Conservation (phyloP, 306 rosid species). For the Aeschynomene evenia region DNA sequence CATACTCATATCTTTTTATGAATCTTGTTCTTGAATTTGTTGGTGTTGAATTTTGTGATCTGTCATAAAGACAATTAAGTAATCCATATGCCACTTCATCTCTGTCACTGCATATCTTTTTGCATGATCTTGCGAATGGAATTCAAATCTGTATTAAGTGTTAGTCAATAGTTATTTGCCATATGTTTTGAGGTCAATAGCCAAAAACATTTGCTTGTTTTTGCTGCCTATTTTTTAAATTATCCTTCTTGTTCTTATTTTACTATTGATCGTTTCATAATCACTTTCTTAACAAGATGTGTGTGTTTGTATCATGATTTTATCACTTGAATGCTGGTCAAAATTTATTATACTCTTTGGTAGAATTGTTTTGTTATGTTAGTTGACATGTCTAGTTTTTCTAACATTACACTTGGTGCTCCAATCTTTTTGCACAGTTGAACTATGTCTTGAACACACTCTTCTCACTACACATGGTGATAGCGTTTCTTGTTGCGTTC, state of each 20-base stretch:
- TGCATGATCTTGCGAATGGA: constrained; percentile 19
- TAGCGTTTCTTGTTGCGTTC: constrained; percentile 82
- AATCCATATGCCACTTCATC: constrained; percentile 16
- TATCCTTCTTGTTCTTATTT: not conserved
- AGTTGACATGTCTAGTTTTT: constrained; percentile 12
- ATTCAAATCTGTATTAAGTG: constrained; percentile 1
- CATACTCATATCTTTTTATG: constrained; percentile 2
- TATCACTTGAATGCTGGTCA: constrained; percentile 14
- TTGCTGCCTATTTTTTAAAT: not conserved
- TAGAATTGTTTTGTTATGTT: not conserved
- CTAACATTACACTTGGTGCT: constrained; percentile 11
- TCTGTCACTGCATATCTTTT: constrained; percentile 2
- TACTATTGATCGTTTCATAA: not conserved
- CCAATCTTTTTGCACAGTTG: constrained; percentile 56
- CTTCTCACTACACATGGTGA: constrained; percentile 84
- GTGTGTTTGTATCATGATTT: not conserved
- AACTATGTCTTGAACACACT: constrained; percentile 83
- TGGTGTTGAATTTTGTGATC: not conserved
- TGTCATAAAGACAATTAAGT: not conserved
- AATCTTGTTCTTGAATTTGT: constrained; percentile 14
- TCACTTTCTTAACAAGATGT: not conserved
- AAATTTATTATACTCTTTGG: not conserved
- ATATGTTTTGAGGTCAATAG: not conserved
- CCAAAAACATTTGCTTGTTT: not conserved
- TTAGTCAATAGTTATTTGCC: not conserved